Evolutionary conservation across 1,139 yeast genomes (phyloP).

Genomic region (Pichia sp.): DNA sequence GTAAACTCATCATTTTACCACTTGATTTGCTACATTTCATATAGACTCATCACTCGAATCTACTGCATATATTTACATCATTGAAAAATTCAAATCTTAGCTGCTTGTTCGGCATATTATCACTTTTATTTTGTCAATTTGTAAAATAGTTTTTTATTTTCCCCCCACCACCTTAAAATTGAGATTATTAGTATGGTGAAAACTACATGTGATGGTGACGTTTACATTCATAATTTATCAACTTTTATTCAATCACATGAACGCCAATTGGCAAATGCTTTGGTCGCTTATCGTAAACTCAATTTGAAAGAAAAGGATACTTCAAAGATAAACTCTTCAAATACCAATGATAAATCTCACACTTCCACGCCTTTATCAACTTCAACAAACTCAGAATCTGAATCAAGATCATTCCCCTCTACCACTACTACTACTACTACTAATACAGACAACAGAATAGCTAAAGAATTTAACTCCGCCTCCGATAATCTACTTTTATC

Average conservation of each 20-base stretch:
- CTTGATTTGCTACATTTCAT: too few relatives aligned
- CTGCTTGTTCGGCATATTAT: too few relatives aligned
- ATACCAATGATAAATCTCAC: conserved; percentile 33
- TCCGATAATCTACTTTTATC: neutral
- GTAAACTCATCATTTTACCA: too few relatives aligned
- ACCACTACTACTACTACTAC: neutral
- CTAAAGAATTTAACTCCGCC: neutral
- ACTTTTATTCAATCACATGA: conserved; percentile 33
- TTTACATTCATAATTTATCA: conserved; percentile 32
- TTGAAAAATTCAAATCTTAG: too few relatives aligned
- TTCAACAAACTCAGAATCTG: neutral
- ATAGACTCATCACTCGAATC: too few relatives aligned
- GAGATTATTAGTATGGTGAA: too few relatives aligned
- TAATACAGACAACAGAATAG: neutral
- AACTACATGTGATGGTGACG: conserved; percentile 33
- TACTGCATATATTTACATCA: too few relatives aligned
- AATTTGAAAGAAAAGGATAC: conserved; percentile 13
- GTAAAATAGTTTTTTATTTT: too few relatives aligned
- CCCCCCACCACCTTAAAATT: neutral
- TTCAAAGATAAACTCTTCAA: conserved; percentile 7
- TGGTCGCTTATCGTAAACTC: conserved; percentile 29
- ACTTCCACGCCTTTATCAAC: conserved; percentile 31
- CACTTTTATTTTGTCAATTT: too few relatives aligned
- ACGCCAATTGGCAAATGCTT: conserved; percentile 31
- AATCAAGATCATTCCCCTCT: too few relatives aligned